These are phyloP conservation scores for Asterella californica DNA, from an alignment of 225 moss, liverwort and hornwort species.

Conservation along the genomic window DNA sequence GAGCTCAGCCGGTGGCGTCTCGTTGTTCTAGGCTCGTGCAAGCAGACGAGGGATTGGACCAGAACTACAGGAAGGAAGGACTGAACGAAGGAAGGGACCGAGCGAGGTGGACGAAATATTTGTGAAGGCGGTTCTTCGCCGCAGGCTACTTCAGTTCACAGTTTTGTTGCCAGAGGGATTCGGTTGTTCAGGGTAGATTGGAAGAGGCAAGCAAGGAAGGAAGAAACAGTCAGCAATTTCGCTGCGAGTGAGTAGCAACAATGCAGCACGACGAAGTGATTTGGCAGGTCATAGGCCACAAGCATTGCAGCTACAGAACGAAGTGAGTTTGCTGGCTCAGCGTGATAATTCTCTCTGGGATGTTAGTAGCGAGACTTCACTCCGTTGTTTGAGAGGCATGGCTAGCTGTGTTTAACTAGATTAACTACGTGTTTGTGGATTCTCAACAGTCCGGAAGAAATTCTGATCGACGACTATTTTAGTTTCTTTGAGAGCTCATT, in stretches of 20 bases:
- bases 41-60: too few species aligned
- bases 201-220: background rate
- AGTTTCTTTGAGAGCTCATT: background rate
- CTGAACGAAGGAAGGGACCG: too few species aligned
- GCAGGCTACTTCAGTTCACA: too few species aligned
- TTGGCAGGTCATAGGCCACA: slow-evolving; percentile 95
- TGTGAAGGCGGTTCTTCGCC: too few species aligned
- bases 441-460: background rate
- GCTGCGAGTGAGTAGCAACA: background rate
- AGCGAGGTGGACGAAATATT: too few species aligned
- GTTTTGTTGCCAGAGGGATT: too few species aligned
- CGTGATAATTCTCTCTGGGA: background rate
- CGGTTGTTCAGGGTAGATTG: background rate
- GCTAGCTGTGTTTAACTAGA: background rate
- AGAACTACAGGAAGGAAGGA: too few species aligned
- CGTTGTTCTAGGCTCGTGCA: too few species aligned
- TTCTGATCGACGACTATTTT: background rate
- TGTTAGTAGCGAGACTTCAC: background rate
- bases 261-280: slow-evolving; percentile 98
- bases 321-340: slow-evolving; percentile 53
- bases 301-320: slow-evolving; percentile 86
- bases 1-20: too few species aligned
- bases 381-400: background rate
- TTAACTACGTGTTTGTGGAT: background rate
- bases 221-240: background rate